These are phyloP conservation scores for Globisporangium cederbergense DNA, from an alignment of 352 stramenopile species.

Conservation along the genomic window DNA sequence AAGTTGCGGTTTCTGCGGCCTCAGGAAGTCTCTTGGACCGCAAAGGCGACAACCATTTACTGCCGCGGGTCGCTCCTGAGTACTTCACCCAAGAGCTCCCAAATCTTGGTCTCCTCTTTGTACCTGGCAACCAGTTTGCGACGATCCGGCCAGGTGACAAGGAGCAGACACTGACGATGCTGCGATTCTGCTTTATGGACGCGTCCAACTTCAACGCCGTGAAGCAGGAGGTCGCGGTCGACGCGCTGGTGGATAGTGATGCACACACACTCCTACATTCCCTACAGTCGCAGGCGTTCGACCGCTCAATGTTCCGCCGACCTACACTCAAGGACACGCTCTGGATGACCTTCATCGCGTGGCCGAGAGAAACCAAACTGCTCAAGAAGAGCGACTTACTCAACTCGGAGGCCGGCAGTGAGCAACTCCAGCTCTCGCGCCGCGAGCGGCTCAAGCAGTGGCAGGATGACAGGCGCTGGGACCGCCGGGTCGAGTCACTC, in stretches of 20 bases:
- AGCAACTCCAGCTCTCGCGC: slow-evolving; percentile 40
- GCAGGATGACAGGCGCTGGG: slow-evolving; percentile 77
- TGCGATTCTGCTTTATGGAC: slow-evolving; percentile 75
- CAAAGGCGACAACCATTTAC: neutral
- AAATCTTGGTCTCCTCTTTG: slow-evolving; percentile 38
- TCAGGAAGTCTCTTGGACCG: neutral
- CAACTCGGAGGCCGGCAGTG: slow-evolving; percentile 11
- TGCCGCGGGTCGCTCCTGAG: slow-evolving; percentile 18
- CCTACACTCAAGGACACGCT: slow-evolving; percentile 27
- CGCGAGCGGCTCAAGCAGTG: slow-evolving; percentile 76
- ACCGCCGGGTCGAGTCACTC: slow-evolving; percentile 53
- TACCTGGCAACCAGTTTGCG: slow-evolving; percentile 39
- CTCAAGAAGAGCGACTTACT: slow-evolving; percentile 28
- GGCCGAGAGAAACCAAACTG: slow-evolving; percentile 55
- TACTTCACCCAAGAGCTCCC: slow-evolving; percentile 18
- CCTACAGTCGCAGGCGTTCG: slow-evolving; percentile 49
- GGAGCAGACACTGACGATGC: slow-evolving; percentile 19
- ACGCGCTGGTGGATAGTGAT: slow-evolving; percentile 38
- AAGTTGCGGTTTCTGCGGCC: slow-evolving; percentile 23
- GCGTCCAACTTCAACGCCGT: slow-evolving; percentile 75
- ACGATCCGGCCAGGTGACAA: slow-evolving; percentile 15
- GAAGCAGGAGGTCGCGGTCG: slow-evolving; percentile 42
- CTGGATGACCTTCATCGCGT: slow-evolving; percentile 57
- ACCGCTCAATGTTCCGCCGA: slow-evolving; percentile 53
- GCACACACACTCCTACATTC: slow-evolving; percentile 37